A percentile compares a stretch with the other conserved stretches of the same genome.
These are phyloP conservation scores for Sugiyamaella americana DNA, from an alignment of 805 yeast genomes.

Conservation along the genomic window DNA sequence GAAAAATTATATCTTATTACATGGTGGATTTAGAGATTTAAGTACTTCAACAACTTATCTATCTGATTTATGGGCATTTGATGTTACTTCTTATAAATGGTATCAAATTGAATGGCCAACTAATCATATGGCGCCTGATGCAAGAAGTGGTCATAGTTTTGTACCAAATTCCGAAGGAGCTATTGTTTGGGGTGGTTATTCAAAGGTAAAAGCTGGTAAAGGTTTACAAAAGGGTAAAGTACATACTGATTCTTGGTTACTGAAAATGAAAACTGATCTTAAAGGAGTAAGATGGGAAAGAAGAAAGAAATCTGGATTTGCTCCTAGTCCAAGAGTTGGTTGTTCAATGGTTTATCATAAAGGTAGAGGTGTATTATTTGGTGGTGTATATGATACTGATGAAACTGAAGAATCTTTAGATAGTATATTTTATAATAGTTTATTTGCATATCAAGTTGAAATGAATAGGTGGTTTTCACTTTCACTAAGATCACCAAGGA, in stretches of 20 bases:
- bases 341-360: slow-evolving; percentile 83
- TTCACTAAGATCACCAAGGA: slow-evolving; percentile 55
- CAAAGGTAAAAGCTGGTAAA: slow-evolving; percentile 79
- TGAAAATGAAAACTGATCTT: slow-evolving; percentile 82
- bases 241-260: slow-evolving; percentile 75
- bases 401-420: slow-evolving; percentile 91
- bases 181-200: slow-evolving; percentile 85
- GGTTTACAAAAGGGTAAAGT: slow-evolving; percentile 90
- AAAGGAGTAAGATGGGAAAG: slow-evolving; percentile 80
- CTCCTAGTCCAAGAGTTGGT: slow-evolving; percentile 92
- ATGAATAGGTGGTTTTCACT: slow-evolving; percentile 83
- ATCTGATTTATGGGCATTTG: slow-evolving; percentile 88
- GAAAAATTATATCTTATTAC: slow-evolving; percentile 82
- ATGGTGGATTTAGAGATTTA: slow-evolving; percentile 91
- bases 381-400: slow-evolving; percentile 92
- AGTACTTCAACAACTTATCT: slow-evolving; percentile 79
- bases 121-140: slow-evolving; percentile 75
- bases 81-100: slow-evolving; percentile 87
- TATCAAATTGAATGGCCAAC: slow-evolving; percentile 79
- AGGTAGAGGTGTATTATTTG: slow-evolving; percentile 88
- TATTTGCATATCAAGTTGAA: slow-evolving; percentile 78
- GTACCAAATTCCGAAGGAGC: slow-evolving; percentile 77
- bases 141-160: slow-evolving; percentile 89
- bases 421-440: slow-evolving; percentile 73
- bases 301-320: slow-evolving; percentile 80